Evolutionary conservation across 805 yeast genomes (phyloP), one percentile per base, ranked within the genome.

Genomic region (Lipomyces spencermartinsiae): DNA sequence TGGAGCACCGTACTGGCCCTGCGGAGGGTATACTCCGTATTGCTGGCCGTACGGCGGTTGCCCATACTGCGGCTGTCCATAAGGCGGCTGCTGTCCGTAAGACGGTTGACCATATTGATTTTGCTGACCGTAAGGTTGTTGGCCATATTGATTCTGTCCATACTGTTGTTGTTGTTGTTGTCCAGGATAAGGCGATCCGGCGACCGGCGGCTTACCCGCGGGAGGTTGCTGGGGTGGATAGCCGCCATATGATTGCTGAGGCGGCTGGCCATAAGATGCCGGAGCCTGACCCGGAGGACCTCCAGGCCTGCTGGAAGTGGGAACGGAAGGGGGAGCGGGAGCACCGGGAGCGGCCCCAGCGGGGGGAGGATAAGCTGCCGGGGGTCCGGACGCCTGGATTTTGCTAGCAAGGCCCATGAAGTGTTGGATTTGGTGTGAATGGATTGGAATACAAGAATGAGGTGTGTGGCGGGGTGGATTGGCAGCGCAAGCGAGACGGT

Each of bases 121-220:
- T 7, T 59, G 69, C 5, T 10, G 43, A 5, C 43, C 43, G n/a
- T 37, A 37, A 12, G 4, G 43, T 14, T 37, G 71, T 8, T 55
- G 58, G 16, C 67, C 67, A 33, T 69, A 67, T 39, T 62, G 70
- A 9, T 59, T 66, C 16, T 61, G 70, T 6, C 65, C 68, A 19
- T 61, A 61, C 16, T 33, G 63, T 1, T 33, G 60, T 22, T 61
- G 66, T 63, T 29, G 64, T 22, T 33, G 51, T 8, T 58, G 16
- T 29, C 46, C 63, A 6, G 34, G 54, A 19, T 51, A 59, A 16
- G 16, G 58, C 58, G 29, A 59, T 37, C 43, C 43, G 1, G 43
- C 43, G 4, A 37, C 43, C 43, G 43, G 43, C 43, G 43, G 43
- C 43, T 37, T 37, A 12, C 43, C 43, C 12, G 14, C 43, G 14